Evolutionary conservation across 495 filamentous ascomycete genomes (phyloP).

Genomic region (Neurospora sp.): DNA sequence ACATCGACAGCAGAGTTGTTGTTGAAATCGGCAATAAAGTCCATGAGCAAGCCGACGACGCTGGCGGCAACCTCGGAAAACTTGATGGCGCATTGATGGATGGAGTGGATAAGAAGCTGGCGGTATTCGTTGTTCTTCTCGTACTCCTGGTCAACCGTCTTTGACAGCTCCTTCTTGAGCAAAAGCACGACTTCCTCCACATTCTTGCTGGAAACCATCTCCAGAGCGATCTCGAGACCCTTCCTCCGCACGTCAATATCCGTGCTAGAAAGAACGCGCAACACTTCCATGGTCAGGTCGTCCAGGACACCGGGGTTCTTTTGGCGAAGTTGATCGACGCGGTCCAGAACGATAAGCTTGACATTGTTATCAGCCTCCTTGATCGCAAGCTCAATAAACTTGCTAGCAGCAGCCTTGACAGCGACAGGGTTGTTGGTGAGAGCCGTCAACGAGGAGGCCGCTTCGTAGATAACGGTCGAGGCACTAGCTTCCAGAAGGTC

Average conservation of each 20-base stretch:
- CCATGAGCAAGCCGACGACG: slow-evolving; percentile 96
- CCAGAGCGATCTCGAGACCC: slow-evolving; percentile 80
- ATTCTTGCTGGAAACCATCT: slow-evolving; percentile 98
- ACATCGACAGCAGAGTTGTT: slow-evolving; percentile 95
- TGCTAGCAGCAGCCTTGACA: slow-evolving; percentile 90
- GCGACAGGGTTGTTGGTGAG: slow-evolving; percentile 95
- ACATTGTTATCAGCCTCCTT: slow-evolving; percentile 98
- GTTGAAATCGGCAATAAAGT: slow-evolving; percentile 98
- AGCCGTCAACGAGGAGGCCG: slow-evolving; percentile 91
- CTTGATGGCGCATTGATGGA: slow-evolving; percentile 96
- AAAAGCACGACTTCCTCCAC: slow-evolving; percentile 95
- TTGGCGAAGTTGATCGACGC: slow-evolving; percentile 81
- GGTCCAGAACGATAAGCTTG: slow-evolving; percentile 93
- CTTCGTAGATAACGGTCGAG: slow-evolving; percentile 94
- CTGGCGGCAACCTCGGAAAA: slow-evolving; percentile 96
- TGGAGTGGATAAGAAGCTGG: slow-evolving; percentile 88
- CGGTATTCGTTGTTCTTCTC: slow-evolving; percentile 99
- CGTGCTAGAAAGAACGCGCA: slow-evolving; percentile 90
- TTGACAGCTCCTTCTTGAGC: slow-evolving; percentile 92
- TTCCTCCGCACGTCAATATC: slow-evolving; percentile 96
- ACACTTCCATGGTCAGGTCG: slow-evolving; percentile 94
- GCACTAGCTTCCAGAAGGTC: slow-evolving; percentile 89
- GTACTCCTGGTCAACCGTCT: slow-evolving; percentile 97
- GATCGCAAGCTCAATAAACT: slow-evolving; percentile 94
- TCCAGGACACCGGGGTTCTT: slow-evolving; percentile 91